Evolutionary conservation across 371 early-diverging fungal genomes (phyloP).

Genomic region (Mortierella sp.): DNA sequence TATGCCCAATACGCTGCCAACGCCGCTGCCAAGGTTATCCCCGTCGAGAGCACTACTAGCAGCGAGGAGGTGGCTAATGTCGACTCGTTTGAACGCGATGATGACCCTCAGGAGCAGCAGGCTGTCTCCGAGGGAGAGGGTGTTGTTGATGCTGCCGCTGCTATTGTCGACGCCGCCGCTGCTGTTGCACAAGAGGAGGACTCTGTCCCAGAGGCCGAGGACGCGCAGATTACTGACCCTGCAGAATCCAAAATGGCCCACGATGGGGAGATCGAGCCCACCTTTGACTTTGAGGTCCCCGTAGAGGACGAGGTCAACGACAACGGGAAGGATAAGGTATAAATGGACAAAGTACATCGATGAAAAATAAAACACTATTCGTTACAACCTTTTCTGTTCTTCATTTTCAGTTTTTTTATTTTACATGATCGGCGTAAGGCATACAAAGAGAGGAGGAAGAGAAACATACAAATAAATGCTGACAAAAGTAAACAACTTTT

Average conservation of each 20-base stretch:
- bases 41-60: background rate
- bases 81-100: background rate
- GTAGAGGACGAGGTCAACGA: background rate
- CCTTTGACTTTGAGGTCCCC: constrained; percentile 12
- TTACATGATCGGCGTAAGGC: constrained; percentile 4
- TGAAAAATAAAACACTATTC: background rate
- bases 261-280: background rate
- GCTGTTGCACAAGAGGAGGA: background rate
- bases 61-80: background rate
- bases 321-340: background rate
- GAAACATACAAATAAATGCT: constrained; percentile 1
- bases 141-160: background rate
- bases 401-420: background rate
- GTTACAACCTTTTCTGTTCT: background rate
- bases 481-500: no score
- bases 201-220: background rate
- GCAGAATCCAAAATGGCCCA: background rate
- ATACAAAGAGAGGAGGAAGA: background rate
- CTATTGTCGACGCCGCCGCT: background rate
- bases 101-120: background rate
- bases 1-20: constrained; percentile 21
- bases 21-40: background rate
- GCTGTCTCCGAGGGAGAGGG: background rate
- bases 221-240: background rate
- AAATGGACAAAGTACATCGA: background rate